Percentiles rank a stretch among this genome's conserved stretches.
phyloP scores from a whole-genome alignment of 495 filamentous ascomycete genomes.

The Aspergillus leporis region DNA sequence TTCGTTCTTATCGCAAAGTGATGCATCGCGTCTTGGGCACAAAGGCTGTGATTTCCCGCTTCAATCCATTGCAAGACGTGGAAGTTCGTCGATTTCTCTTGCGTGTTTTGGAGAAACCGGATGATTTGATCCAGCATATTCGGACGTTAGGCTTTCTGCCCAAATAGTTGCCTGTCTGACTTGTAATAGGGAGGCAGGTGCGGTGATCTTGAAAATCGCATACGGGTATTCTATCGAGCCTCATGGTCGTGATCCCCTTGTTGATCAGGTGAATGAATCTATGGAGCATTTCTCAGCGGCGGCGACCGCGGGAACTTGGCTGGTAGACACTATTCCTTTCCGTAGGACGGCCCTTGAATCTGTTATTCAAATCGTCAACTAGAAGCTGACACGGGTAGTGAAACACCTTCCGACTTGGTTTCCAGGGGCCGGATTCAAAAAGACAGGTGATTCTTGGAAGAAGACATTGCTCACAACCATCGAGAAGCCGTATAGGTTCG shows the following conservation, averaged over 20 bases:
- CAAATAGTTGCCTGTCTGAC: neutral
- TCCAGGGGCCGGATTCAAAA: slow-evolving; percentile 51
- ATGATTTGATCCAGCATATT: slow-evolving; percentile 36
- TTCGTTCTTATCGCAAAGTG: slow-evolving; percentile 44
- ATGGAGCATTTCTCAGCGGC: slow-evolving; percentile 40
- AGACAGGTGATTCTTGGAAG: slow-evolving; percentile 36
- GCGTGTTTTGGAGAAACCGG: slow-evolving; percentile 35
- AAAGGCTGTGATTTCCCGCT: slow-evolving; percentile 26
- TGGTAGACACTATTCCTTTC: slow-evolving; percentile 41
- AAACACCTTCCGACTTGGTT: slow-evolving; percentile 48
- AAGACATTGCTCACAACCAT: slow-evolving; percentile 24
- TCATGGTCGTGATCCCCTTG: slow-evolving; percentile 38
- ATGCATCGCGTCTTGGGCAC: slow-evolving; percentile 34
- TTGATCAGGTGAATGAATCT: slow-evolving; percentile 35
- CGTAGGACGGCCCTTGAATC: slow-evolving; percentile 7
- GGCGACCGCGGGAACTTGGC: slow-evolving; percentile 37
- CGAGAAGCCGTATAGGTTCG: slow-evolving; percentile 45
- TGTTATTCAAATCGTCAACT: neutral
- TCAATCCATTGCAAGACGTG: slow-evolving; percentile 34
- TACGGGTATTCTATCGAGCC: slow-evolving; percentile 50
- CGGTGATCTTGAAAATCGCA: slow-evolving; percentile 44
- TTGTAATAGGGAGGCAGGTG: slow-evolving; percentile 30
- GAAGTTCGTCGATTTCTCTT: slow-evolving; percentile 42
- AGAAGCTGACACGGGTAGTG: slow-evolving; percentile 24
- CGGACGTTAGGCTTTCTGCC: slow-evolving; percentile 27